A percentile compares a stretch with the other conserved stretches of the same genome.
Conservation (phyloP, 441 rosid genomes). For the Melastoma candidum region DNA sequence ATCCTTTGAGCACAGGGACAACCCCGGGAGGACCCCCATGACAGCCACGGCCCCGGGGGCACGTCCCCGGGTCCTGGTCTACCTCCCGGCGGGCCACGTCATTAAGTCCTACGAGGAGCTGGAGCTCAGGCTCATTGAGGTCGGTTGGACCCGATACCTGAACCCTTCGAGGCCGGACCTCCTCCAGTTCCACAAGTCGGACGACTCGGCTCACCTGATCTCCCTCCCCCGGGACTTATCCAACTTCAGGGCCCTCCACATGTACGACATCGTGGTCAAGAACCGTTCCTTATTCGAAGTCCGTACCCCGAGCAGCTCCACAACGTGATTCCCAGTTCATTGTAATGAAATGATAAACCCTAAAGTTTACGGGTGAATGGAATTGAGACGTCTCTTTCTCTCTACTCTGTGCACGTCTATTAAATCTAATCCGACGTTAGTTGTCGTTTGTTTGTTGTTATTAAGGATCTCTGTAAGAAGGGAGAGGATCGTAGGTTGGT, state of each 20-base stretch:
- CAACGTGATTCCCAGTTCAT: background rate
- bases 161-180: conserved; percentile 27
- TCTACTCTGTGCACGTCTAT: no score
- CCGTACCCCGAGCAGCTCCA: conserved; percentile 21
- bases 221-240: conserved; percentile 40
- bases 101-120: conserved; percentile 40
- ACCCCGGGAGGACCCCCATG: conserved; percentile 16
- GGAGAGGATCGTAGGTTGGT: no score
- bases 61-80: conserved; percentile 53
- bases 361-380: no score
- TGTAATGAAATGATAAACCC: no score
- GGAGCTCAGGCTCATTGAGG: conserved; percentile 37
- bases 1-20: conserved; percentile 49
- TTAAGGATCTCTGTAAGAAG: no score
- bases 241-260: conserved; percentile 31
- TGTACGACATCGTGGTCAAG: conserved; percentile 65
- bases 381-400: no score
- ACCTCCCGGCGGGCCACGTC: conserved; percentile 44
- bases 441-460: no score
- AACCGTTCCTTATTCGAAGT: conserved; percentile 56
- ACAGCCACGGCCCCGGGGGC: conserved; percentile 71
- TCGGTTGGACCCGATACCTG: conserved; percentile 57
- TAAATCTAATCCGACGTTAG: no score
- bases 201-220: conserved; percentile 33
- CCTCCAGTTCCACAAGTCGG: conserved; percentile 50